Evolutionary conservation across 148 eudicot genomes (phyloP).

Genomic region (Rhododendron williamsianum): DNA sequence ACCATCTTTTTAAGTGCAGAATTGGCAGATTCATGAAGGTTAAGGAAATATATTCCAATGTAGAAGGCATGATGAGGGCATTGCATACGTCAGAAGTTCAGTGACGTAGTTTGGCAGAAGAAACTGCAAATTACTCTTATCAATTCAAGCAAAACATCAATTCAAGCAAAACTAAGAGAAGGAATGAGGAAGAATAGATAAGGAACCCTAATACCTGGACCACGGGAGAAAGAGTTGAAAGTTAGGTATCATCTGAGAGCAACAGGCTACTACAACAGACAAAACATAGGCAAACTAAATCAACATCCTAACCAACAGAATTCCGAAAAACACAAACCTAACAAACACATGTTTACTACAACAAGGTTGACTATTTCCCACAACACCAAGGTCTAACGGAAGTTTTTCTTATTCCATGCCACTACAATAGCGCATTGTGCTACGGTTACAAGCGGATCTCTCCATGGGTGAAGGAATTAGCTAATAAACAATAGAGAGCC

Average conservation of each 20-base stretch:
- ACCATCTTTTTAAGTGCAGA: background rate
- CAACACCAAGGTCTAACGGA: background rate
- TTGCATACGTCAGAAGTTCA: background rate
- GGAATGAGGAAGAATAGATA: background rate
- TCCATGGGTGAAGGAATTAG: background rate
- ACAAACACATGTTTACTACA: background rate
- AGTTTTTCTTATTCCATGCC: constrained; percentile 15
- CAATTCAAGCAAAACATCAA: background rate
- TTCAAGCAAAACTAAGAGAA: background rate
- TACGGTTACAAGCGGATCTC: background rate
- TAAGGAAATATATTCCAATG: background rate
- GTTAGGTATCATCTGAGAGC: background rate
- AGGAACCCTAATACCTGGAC: background rate
- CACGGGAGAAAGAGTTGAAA: background rate
- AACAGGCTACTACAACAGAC: background rate
- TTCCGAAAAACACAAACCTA: background rate
- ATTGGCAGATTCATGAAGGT: background rate
- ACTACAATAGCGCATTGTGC: constrained; percentile 10
- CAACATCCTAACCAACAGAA: background rate
- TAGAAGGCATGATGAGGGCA: background rate
- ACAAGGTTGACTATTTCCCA: constrained; percentile 6
- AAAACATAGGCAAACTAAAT: background rate
- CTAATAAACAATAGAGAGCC: constrained; percentile 4
- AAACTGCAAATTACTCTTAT: background rate
- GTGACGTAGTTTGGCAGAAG: background rate